Evolutionary conservation across 805 yeast genomes (phyloP).

Genomic region (Nakazawaea ambrosiae): DNA sequence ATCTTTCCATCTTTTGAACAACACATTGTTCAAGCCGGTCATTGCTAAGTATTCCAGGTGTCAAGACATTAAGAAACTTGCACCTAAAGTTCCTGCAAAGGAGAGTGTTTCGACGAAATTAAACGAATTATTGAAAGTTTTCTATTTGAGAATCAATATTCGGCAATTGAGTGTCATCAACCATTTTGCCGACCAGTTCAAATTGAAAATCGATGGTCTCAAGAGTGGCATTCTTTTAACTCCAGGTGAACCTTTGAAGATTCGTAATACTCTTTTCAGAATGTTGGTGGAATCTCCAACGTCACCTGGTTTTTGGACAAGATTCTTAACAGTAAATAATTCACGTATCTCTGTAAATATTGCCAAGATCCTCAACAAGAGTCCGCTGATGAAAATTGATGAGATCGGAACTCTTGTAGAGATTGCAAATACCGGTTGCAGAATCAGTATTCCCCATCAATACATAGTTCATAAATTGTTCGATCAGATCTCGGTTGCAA

Average conservation of each 20-base stretch:
- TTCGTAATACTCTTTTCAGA: constrained; percentile 26
- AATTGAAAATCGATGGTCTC: constrained; percentile 37
- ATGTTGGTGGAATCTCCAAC: constrained; percentile 48
- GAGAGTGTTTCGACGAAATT: not conserved
- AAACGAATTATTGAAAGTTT: constrained; percentile 4
- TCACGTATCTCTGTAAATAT: constrained; percentile 7
- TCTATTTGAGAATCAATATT: constrained; percentile 11
- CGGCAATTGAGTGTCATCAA: constrained; percentile 21
- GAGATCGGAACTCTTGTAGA: constrained; percentile 15
- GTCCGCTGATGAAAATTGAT: constrained; percentile 12
- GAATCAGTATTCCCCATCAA: constrained; percentile 61
- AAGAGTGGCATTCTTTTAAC: constrained; percentile 17
- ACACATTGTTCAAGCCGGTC: constrained; percentile 21
- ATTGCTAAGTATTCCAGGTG: not conserved
- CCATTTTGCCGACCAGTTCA: constrained; percentile 41
- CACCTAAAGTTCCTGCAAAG: not conserved
- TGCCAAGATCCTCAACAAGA: constrained; percentile 3
- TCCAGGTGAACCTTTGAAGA: constrained; percentile 13
- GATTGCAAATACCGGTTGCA: constrained; percentile 29
- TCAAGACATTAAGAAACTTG: not conserved
- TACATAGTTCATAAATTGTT: constrained; percentile 73
- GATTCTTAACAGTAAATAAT: constrained; percentile 29
- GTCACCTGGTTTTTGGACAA: constrained; percentile 37
- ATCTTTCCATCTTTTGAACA: constrained; percentile 35
- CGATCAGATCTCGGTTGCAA: constrained; percentile 64